Conservation (phyloP, 1,284 basidiomycete species). For the Leccinum subrobustum region DNA sequence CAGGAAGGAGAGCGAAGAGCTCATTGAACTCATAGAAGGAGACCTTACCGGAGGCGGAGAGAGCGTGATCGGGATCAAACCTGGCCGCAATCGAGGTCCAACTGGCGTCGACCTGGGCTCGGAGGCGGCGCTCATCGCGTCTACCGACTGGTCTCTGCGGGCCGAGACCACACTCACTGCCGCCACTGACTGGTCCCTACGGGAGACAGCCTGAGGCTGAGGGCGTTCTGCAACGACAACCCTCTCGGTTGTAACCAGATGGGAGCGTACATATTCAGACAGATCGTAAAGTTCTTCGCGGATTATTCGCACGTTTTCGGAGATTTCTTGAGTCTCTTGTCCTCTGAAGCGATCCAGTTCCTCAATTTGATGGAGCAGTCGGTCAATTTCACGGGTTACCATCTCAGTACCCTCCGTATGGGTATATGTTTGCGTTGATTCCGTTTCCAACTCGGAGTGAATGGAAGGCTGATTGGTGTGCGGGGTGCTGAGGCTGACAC, state of each 20-base stretch:
- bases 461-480: slow-evolving; percentile 59
- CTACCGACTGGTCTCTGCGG: slow-evolving; percentile 42
- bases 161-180: slow-evolving; percentile 26
- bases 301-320: slow-evolving; percentile 59
- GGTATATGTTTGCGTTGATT: slow-evolving; percentile 28
- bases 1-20: slow-evolving; percentile 59
- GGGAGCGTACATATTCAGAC: slow-evolving; percentile 41
- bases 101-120: slow-evolving; percentile 26
- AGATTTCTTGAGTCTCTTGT: slow-evolving; percentile 58
- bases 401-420: slow-evolving; percentile 37
- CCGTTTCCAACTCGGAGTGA: slow-evolving; percentile 52
- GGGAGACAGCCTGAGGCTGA: slow-evolving; percentile 29
- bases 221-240: slow-evolving; percentile 16
- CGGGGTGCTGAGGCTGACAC: slow-evolving; percentile 64
- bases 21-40: slow-evolving; percentile 47
- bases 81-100: slow-evolving; percentile 27
- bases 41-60: slow-evolving; percentile 43
- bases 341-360: slow-evolving; percentile 57
- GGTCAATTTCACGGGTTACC: slow-evolving; percentile 64
- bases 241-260: slow-evolving; percentile 23
- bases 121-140: slow-evolving; percentile 30
- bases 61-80: slow-evolving; percentile 28
- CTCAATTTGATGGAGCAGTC: slow-evolving; percentile 63
- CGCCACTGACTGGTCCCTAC: slow-evolving; percentile 44
- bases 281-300: slow-evolving; percentile 61